Conservation (phyloP, 1,284 basidiomycete genomes). For the Irpex lacteus region DNA sequence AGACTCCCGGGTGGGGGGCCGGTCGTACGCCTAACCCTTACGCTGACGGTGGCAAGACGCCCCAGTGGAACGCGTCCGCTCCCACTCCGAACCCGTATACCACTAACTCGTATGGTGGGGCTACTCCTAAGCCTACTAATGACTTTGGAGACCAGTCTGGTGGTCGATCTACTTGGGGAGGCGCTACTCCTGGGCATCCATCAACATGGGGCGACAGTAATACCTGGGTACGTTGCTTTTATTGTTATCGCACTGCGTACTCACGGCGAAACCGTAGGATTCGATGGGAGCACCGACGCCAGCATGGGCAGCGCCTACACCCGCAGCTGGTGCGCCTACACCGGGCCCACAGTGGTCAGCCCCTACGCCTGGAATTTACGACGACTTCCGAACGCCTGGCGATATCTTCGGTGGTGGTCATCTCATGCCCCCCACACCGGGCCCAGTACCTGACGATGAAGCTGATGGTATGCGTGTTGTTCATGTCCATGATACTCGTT, state of each 20-base stretch:
- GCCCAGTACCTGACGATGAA: background rate
- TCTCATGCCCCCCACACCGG: constrained; percentile 9
- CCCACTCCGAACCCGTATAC: constrained; percentile 63
- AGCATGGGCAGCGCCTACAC: constrained; percentile 31
- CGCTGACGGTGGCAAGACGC: constrained; percentile 46
- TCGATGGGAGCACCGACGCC: constrained; percentile 14
- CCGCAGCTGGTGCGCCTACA: constrained; percentile 38
- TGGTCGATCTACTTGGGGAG: constrained; percentile 25
- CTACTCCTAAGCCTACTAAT: constrained; percentile 35
- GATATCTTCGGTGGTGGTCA: constrained; percentile 33
- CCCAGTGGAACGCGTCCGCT: constrained; percentile 55
- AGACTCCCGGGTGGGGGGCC: constrained; percentile 39
- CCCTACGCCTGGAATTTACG: constrained; percentile 35
- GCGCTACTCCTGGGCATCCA: constrained; percentile 29
- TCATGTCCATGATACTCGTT: background rate
- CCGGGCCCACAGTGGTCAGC: constrained; percentile 31
- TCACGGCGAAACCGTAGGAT: background rate
- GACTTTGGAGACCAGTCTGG: background rate
- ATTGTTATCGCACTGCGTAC: background rate
- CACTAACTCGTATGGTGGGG: constrained; percentile 32
- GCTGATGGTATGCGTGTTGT: background rate
- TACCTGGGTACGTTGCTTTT: constrained; percentile 8
- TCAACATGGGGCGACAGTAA: constrained; percentile 6
- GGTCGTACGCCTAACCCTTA: constrained; percentile 70
- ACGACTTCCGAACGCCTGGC: constrained; percentile 38